Evolutionary conservation across 305 asterid genomes (phyloP).

Genomic region (Andrographis paniculata): DNA sequence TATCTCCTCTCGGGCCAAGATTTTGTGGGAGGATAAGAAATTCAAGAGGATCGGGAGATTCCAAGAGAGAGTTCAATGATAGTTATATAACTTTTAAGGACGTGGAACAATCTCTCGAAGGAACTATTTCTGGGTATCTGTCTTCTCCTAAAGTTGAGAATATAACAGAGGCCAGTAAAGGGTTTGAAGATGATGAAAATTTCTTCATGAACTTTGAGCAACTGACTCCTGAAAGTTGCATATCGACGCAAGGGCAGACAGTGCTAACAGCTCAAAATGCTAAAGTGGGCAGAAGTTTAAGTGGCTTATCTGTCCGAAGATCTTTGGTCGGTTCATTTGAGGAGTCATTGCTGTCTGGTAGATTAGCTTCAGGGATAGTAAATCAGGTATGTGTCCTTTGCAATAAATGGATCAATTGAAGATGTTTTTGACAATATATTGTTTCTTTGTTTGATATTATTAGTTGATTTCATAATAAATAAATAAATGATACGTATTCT

Average conservation of each 20-base stretch:
- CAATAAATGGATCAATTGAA: conserved; percentile 2
- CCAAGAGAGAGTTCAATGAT: conserved; percentile 33
- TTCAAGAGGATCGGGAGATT: conserved; percentile 23
- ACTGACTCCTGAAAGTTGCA: conserved; percentile 40
- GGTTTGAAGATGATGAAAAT: conserved; percentile 40
- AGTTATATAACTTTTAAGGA: conserved; percentile 53
- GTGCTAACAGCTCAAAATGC: conserved; percentile 31
- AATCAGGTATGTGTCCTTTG: conserved; percentile 39
- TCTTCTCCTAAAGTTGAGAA: conserved; percentile 31
- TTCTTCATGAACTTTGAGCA: conserved; percentile 40
- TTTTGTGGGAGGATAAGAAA: conserved; percentile 34
- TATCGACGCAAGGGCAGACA: conserved; percentile 28
- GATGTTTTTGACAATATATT: no score
- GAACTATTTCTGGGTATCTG: conserved; percentile 31
- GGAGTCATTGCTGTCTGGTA: conserved; percentile 82
- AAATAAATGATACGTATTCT: no score
- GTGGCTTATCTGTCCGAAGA: conserved; percentile 58
- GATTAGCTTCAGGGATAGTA: conserved; percentile 48
- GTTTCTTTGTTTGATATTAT: no score
- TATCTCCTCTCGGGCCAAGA: conserved; percentile 86
- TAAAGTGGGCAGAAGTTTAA: conserved; percentile 37
- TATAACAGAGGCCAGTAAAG: conserved; percentile 18
- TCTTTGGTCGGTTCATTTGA: conserved; percentile 89
- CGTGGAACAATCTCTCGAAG: conserved; percentile 66
- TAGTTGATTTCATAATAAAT: no score